A percentile compares a stretch with the other conserved stretches of the same genome.
phyloP scores from a whole-genome alignment of 23 red algal genomes.

The Gracilaria gracilis region DNA sequence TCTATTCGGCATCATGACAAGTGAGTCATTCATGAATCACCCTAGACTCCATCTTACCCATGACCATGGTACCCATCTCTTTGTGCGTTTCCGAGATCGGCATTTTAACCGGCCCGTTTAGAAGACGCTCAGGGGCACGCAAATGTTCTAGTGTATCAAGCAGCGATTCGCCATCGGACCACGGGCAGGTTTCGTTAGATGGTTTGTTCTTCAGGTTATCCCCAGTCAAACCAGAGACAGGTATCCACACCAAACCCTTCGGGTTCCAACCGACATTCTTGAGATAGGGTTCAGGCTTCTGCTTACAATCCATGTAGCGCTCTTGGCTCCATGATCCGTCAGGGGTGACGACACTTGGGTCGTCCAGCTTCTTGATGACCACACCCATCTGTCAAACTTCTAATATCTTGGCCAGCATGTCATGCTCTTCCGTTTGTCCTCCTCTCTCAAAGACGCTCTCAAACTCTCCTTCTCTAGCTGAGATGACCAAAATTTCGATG shows the following conservation, averaged over 20 bases:
- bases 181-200: conserved; percentile 48
- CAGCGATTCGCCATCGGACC: conserved; percentile 87
- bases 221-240: conserved; percentile 86
- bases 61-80: conserved; percentile 95
- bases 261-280: conserved; percentile 90
- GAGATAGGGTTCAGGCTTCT: conserved; percentile 87
- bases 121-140: conserved; percentile 79
- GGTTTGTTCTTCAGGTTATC: conserved; percentile 81
- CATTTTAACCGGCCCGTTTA: conserved; percentile 83
- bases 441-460: too few relatives aligned
- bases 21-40: conserved; percentile 79
- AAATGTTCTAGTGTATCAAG: conserved; percentile 85
- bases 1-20: conserved; percentile 92
- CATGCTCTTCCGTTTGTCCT: too few relatives aligned
- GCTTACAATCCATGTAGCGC: conserved; percentile 82
- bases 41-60: conserved; percentile 93
- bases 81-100: conserved; percentile 92
- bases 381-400: too few relatives aligned
- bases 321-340: conserved; percentile 87
- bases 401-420: too few relatives aligned
- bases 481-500: too few relatives aligned
- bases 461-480: too few relatives aligned
- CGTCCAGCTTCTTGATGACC: too few relatives aligned
- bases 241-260: conserved; percentile 87
- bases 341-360: conserved; percentile 75